These are phyloP conservation scores for Leccinum idahoense DNA, from an alignment of 1,284 basidiomycete species.

Conservation along the genomic window DNA sequence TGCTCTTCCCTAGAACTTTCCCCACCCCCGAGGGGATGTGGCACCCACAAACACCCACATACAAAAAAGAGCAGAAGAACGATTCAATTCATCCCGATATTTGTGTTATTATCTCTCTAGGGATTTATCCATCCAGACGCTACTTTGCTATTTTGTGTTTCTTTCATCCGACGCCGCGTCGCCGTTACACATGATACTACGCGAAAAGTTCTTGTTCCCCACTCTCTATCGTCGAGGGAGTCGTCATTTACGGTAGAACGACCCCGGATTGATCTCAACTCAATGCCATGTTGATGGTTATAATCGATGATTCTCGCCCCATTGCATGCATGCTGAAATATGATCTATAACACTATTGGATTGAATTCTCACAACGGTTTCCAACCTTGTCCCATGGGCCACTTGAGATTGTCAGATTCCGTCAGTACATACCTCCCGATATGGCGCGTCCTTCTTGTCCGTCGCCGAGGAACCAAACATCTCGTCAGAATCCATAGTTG, in stretches of 20 bases:
- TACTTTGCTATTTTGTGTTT: conserved; percentile 17
- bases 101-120: conserved; percentile 11
- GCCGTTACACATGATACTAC: conserved; percentile 21
- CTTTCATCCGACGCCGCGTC: conserved; percentile 5
- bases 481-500: conserved; percentile 28
- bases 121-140: conserved; percentile 13
- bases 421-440: conserved; percentile 8
- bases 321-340: background rate
- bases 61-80: background rate
- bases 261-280: background rate
- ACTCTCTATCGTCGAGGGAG: background rate
- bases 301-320: background rate
- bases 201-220: background rate
- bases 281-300: background rate
- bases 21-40: background rate
- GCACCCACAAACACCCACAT: background rate
- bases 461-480: background rate
- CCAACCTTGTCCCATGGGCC: conserved; percentile 60
- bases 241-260: background rate
- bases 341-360: background rate
- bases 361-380: conserved; percentile 32
- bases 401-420: conserved; percentile 55
- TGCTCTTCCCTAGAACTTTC: too few species aligned
- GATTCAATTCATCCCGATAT: background rate
- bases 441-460: background rate